phyloP scores from a whole-genome alignment of 1,139 yeast species.

The Yamadazyma songkhlaensis region DNA sequence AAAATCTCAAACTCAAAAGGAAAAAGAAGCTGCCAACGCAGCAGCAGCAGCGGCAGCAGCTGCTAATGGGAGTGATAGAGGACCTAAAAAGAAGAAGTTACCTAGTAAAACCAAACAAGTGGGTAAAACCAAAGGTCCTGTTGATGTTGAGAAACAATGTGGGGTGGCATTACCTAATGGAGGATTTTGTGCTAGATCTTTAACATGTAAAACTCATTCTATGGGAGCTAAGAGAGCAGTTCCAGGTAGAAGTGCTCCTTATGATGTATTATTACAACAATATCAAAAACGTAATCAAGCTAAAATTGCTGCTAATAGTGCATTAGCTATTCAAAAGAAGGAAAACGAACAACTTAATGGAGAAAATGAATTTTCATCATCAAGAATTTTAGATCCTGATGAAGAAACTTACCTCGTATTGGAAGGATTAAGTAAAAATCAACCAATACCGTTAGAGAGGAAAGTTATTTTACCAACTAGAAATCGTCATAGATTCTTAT shows the following conservation, averaged over 20 bases:
- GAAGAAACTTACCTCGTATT: slow-evolving; percentile 92
- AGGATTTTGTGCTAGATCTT: slow-evolving; percentile 88
- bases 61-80: slow-evolving; percentile 7
- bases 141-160: slow-evolving; percentile 93
- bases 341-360: slow-evolving; percentile 45
- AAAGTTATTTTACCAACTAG: slow-evolving; percentile 70
- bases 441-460: slow-evolving; percentile 80
- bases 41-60: slow-evolving; percentile 33
- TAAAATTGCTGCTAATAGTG: slow-evolving; percentile 78
- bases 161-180: slow-evolving; percentile 94
- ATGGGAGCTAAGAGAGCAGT: slow-evolving; percentile 98
- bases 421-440: slow-evolving; percentile 82
- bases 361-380: slow-evolving; percentile 20
- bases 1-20: slow-evolving; percentile 44
- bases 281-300: slow-evolving; percentile 93
- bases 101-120: slow-evolving; percentile 52
- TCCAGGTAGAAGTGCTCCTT: slow-evolving; percentile 87
- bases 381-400: slow-evolving; percentile 59
- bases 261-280: slow-evolving; percentile 81
- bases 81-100: slow-evolving; percentile 24
- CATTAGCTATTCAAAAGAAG: slow-evolving; percentile 55
- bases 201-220: slow-evolving; percentile 96
- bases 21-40: slow-evolving; percentile 48
- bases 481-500: slow-evolving; percentile 65
- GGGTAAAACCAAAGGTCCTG: slow-evolving; percentile 58